Evolutionary conservation across 352 stramenopile genomes (phyloP), one percentile per base, ranked within the genome.

Genomic region (Phytopythium oedochilum): DNA sequence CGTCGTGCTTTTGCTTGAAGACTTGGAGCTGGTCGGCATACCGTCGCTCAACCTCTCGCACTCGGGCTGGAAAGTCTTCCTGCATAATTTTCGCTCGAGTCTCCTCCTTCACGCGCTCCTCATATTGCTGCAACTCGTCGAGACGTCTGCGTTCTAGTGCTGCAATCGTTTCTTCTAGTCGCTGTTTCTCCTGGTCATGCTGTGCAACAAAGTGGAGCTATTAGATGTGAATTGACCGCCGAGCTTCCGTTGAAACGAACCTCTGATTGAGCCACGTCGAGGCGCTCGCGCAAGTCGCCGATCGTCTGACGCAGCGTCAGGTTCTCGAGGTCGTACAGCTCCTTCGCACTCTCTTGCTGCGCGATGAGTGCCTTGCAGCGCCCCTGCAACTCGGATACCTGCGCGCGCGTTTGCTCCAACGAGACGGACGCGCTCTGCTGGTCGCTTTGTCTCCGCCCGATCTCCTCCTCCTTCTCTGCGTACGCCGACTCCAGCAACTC

Each of bases 301-400:
- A 52, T 26, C n/a, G 28, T 52, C 5, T 39, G 25, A 20, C 45
- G 45, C 18, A 52, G 45, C 11, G 25, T 38, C 45, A 39, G 17
- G n/a, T 52, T 25, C 31, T 73, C 57, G 18, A 54, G 38, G 18
- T 70, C 61, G 26, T 70, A 63, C 7, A 70, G 57, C 34, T 73
- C 57, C 28, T 70, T 62, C 0, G 61, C 23, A 15, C 39, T 36
- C 17, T 63, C 60, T 53, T 70, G 65, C 50, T 70, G 65, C 10
- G 60, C 65, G 18, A 64, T 67, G 14, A 67, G 32, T 18, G 50
- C 57, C 31, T 61, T 57, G 15, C 54, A 68, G 12, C 63, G 65
- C 25, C 35, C 61, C 26, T 73, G 61, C 1, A 70, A 36, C 22
- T 38, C 54, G 12, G 18, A 25, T 3, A 58, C 39, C 18, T 47